A percentile compares a stretch with the other conserved stretches of the same genome.
Evolutionary conservation across 2,329 filamentous ascomycete species (phyloP).

Genomic region (Colletotrichum echinochloae): DNA sequence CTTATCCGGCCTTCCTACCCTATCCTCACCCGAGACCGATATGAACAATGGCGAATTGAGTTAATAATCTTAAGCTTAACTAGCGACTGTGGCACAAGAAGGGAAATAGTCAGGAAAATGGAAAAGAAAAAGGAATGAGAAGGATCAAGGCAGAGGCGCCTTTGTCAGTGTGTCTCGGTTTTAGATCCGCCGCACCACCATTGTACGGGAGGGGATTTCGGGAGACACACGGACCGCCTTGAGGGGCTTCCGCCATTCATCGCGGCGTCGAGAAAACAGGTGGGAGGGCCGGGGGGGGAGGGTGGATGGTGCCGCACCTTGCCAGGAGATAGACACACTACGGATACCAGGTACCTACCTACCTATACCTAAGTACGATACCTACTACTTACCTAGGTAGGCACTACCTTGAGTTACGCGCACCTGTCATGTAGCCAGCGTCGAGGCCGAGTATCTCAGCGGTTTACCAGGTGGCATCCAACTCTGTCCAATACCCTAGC

Average conservation of each 20-base stretch:
- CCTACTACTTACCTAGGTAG: neutral
- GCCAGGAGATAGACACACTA: too few species aligned
- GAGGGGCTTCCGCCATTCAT: neutral
- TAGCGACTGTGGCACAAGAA: neutral
- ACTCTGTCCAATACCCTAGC: neutral
- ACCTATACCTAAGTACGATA: too few species aligned
- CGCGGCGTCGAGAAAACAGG: conserved; percentile 24
- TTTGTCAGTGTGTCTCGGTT: neutral
- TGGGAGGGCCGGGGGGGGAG: conserved; percentile 20
- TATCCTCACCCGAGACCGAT: neutral
- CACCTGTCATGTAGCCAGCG: too few species aligned
- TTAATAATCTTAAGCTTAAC: too few species aligned
- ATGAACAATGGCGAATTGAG: neutral
- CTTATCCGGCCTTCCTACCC: neutral
- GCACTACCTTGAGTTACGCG: too few species aligned
- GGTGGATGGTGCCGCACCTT: too few species aligned
- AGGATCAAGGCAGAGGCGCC: neutral
- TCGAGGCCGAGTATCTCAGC: conserved; percentile 11
- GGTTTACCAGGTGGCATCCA: neutral
- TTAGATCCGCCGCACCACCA: neutral
- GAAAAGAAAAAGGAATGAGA: neutral
- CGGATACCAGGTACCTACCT: too few species aligned
- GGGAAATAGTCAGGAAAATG: too few species aligned
- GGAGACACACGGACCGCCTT: neutral
- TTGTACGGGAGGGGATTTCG: conserved; percentile 1